Base-by-base conservation (phyloP, 495 filamentous ascomycete genomes). In the Penicillium subrubescens region DNA sequence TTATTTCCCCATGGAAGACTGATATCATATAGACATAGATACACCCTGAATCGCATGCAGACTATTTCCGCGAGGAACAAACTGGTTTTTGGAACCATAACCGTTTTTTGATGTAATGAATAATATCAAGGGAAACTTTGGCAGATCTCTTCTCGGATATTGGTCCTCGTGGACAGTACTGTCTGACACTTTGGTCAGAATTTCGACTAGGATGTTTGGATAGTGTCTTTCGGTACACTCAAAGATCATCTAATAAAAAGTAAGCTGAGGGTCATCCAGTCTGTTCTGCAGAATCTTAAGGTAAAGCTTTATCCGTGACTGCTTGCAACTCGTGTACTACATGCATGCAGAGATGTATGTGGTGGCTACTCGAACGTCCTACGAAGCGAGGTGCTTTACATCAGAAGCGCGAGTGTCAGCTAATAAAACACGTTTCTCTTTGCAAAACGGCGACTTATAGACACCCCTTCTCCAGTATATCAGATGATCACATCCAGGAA, bases 371-470 rank as follows among this genome's bases (percentile, higher is more conserved):
- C 17, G 27, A 31, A 31, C 19, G 17, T 29, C 25, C 8, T 52
- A 31, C 25, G 2, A 29, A 14, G 31, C 48, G 8, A 29, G 3
- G 31, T 2, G 29, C 3, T 56, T 62, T 62, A 63, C 41, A 55
- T 29, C 37, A 44, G 34, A 58, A 43, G 23, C 19, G 41, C 19
- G 5, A 33, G 56, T 39, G 56, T 37, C 29, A 52, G 43, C 29
- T 65, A 51, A 60, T 56, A 29, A 51, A 33, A 60, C 25, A 66
- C 41, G 12, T 65, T 34, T 63, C 52, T 71, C 65, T 52, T 31
- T 65, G 60, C 65, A 71, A 66, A 71, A 74, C 61, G 61, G 73
- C 68, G 71, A 68, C 72, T 63, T 80, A 79, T 75, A 67, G 66
- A 77, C 72, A 72, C 64, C 60, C 69, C 55, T 66, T 67, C 67